These are phyloP conservation scores for Dictyostelium purpureum DNA, from an alignment of 78 protist species.

Conservation along the genomic window DNA sequence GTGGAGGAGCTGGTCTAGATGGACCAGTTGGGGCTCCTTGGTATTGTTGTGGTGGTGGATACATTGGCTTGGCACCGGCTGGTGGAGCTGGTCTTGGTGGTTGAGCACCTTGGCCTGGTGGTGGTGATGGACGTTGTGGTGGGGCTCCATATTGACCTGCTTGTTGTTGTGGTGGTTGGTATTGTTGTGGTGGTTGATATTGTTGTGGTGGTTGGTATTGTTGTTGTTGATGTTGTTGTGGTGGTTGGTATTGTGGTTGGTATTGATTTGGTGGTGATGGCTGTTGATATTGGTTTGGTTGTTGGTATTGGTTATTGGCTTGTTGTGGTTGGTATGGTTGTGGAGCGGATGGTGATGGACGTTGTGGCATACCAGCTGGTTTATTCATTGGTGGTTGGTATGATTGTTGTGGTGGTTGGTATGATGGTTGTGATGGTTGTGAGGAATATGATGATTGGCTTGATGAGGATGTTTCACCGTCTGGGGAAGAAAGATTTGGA, in stretches of 20 bases:
- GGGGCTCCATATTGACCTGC: not conserved
- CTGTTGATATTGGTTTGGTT: constrained; percentile 9
- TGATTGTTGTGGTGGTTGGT: not conserved
- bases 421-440: not conserved
- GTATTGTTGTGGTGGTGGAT: not conserved
- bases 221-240: constrained; percentile 2
- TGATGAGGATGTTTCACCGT: not conserved
- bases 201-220: constrained; percentile 22
- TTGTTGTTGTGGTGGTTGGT: not conserved
- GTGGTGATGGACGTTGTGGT: not conserved
- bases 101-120: not conserved
- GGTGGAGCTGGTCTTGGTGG: constrained; percentile 23
- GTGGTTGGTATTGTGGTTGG: not conserved
- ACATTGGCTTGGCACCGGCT: not conserved
- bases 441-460: not conserved
- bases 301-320: constrained; percentile 13
- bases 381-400: not conserved
- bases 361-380: not conserved
- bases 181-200: constrained; percentile 33
- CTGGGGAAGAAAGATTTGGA: not conserved
- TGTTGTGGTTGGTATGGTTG: constrained; percentile 47
- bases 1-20: not conserved
- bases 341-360: constrained; percentile 5
- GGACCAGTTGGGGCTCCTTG: not conserved
- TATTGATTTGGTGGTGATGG: constrained; percentile 35